Base-by-base conservation (phyloP, 2,329 filamentous ascomycete species). In the Chrysoporthe puriensis region DNA sequence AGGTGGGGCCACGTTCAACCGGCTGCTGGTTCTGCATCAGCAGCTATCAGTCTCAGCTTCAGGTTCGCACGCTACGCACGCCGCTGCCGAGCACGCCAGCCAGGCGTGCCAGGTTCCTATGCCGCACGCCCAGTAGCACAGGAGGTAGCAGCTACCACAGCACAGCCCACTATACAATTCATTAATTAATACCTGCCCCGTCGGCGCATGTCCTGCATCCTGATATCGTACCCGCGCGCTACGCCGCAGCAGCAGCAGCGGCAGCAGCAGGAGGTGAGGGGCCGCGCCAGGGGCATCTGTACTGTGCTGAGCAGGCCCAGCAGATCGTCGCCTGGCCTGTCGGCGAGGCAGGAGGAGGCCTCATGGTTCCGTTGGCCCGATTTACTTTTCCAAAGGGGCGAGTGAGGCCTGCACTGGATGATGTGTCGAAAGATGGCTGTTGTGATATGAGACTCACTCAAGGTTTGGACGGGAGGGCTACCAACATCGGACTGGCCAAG, bases 1-100 rank as follows among this genome's bases (percentile, higher is more conserved):
- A 18, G 52, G 52, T 57, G 54, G 32, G 54, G 54, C 54, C 32
- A 40, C 16, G 34, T 40, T 40, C 16, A 34, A 40, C 14, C 6
- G 54, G 32, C 40, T 32, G 54, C 40, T 57, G 54, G 18, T 57
- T 57, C 54, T 57, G 54, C 54, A 57, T 40, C 54, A 57, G 34
- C 40, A 57, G 14, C 14, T 14, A 46, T 46, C 44, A 46, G 14
- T 57, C 54, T 57, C 54, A 40, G 34, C 54, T 40, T 54, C 50
- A 54, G 50, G 21, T 7, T 13, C 26, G 32, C 21, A 54, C 50
- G 50, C 26, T 26, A 26, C 26, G 26, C 26, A 26, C 26, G 26
- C 26, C 26, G 26, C 26, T 26, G 26, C 26, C 26, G 26, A 26
- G 26, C 26, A 26, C 26, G 26, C 26, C 26, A 26, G 26, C 26